Evolutionary conservation across 2,329 filamentous ascomycete genomes (phyloP), one percentile per base, ranked within the genome.

Genomic region (Fusarium nanum): DNA sequence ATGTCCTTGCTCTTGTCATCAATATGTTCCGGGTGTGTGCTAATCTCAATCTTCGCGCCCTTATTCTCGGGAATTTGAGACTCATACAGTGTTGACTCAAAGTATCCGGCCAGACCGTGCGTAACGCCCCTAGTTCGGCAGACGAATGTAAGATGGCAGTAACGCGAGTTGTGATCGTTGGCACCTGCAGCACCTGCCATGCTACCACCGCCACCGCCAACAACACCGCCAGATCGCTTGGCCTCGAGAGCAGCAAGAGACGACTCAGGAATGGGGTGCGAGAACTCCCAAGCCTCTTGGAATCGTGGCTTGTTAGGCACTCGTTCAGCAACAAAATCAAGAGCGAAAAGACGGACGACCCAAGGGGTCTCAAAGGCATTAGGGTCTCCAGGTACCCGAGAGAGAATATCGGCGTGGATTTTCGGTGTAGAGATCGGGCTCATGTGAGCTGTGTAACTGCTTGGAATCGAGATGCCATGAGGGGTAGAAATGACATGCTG

Each of bases 1-100:
- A 99, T 99, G 75, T 97, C 94, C 77, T 92, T 92, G 84, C 94
- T 97, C 87, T 98, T 98, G 60, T 84, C 83, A 59, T 96, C 93
- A 81, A 99, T 98, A 30, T 91, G 93, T 70, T 97, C 92, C 0
- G 96, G 97, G 75, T 97, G 92, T 6, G 92, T 99, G 76, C 93
- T 97, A 64, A 99, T 86, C 82, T 98, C 95, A 7, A 98, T 88
- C 73, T 89, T 90, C 25, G 81, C 79, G 8, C 74, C 79, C 57
- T 72, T 75, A 30, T 75, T 78, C 28, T 74, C 80, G 8, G 76
- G 69, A 9, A 81, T 67, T 64, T 82, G 81, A 14, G 85, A 87
- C 72, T 86, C 86, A 78, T 98, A 99, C 22, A 99, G 86, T n/a
- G 97, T 93, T 1, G 94, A 93, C 82, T 99, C 96, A 78, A 99